Evolutionary conservation across 2,329 filamentous ascomycete species (phyloP), one percentile per base, ranked within the genome.

Genomic region (Diplodia seriata): DNA sequence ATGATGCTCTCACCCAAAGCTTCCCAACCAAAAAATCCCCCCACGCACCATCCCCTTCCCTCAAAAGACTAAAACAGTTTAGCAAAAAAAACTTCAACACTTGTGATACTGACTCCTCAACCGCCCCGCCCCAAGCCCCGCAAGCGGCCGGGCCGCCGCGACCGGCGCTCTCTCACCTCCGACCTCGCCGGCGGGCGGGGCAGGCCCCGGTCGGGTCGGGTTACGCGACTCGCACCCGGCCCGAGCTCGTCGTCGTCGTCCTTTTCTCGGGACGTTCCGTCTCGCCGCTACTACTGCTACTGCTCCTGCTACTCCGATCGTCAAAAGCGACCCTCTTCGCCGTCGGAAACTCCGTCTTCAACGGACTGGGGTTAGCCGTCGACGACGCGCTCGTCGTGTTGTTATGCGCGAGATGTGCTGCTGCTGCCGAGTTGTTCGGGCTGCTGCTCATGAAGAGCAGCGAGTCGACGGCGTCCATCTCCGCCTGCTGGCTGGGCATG

Each of bases 401-500:
- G 23, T 29, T 50, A 31, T 68, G 50, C 29, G 51, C 54, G 7
- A 57, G 40, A 79, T 75, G 69, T 86, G 85, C 23, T 23, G 23
- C 23, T 23, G 23, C 23, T 23, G 23, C 70, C 87, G 87, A 72
- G 76, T 92, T 91, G 18, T 89, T 89, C 0, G 91, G 91, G 70
- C 90, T 92, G 70, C 90, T 92, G 74, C 91, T 93, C 88, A 95
- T 91, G 74, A 94, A 93, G 31, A 94, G 82, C 29, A 95, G 80
- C 0, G 91, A 90, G 75, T 94, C 91, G 56, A 94, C 88, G 6
- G 92, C 92, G 73, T 94, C 92, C 74, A 93, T 91, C 75, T 95
- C 92, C 63, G 82, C 83, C 70, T 91, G 86, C 70, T 91, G 89
- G 67, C 89, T 89, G 0, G 89, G 89, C 36, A 90, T 91, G 69